Evolutionary conservation across 257 asterid species (phyloP).

Genomic region (Rubia yunnanensis): DNA sequence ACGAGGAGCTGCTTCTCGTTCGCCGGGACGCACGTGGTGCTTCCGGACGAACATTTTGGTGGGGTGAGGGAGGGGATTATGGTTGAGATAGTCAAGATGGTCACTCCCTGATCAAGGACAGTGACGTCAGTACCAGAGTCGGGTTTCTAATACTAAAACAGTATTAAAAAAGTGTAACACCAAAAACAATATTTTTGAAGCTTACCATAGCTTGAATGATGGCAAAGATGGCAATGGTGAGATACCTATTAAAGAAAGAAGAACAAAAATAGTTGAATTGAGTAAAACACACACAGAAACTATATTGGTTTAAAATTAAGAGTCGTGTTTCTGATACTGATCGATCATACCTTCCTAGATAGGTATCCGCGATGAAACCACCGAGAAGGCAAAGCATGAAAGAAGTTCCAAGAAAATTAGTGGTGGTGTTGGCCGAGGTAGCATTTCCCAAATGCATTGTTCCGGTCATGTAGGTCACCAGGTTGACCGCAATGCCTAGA

Average conservation of each 20-base stretch:
- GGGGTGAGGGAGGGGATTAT: slow-evolving; percentile 58
- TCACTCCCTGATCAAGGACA: slow-evolving; percentile 47
- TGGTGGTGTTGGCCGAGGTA: slow-evolving; percentile 57
- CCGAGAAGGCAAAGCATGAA: slow-evolving; percentile 81
- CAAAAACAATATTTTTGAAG: background rate
- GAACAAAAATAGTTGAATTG: background rate
- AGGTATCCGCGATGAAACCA: slow-evolving; percentile 84
- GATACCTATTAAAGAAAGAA: slow-evolving; percentile 32
- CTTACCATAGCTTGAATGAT: slow-evolving; percentile 67
- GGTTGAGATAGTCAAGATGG: slow-evolving; percentile 64
- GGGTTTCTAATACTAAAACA: no score
- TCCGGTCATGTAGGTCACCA: slow-evolving; percentile 66
- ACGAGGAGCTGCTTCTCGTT: slow-evolving; percentile 38
- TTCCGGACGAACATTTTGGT: slow-evolving; percentile 50
- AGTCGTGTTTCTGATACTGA: background rate
- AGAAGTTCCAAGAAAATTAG: slow-evolving; percentile 84
- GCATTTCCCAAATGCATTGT: slow-evolving; percentile 95
- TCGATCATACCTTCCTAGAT: slow-evolving; percentile 49
- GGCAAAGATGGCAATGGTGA: slow-evolving; percentile 69
- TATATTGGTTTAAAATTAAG: background rate
- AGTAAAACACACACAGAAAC: background rate
- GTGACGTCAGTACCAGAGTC: no score
- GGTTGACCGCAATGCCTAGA: slow-evolving; percentile 78
- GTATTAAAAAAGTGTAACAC: no score
- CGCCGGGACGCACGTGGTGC: slow-evolving; percentile 55